A percentile compares a stretch with the other conserved stretches of the same genome.
These are phyloP conservation scores for Plasmodium gonderi DNA, from an alignment of 169 alveolate genomes.

Conservation along the genomic window DNA sequence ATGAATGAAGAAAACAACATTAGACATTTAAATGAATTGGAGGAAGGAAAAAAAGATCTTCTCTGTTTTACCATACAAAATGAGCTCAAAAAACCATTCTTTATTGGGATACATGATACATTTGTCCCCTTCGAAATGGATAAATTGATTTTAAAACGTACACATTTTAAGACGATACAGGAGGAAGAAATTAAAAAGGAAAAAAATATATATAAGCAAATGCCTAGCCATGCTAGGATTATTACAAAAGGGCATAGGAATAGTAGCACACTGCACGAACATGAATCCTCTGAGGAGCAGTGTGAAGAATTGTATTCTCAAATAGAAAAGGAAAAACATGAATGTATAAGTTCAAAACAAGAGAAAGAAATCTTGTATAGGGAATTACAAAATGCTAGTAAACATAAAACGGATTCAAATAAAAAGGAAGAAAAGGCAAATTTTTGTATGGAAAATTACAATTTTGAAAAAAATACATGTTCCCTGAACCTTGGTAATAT, in stretches of 20 bases:
- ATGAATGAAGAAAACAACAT: conserved; percentile 22
- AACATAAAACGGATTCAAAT: neutral
- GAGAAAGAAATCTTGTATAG: neutral
- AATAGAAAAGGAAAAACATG: neutral
- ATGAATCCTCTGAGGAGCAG: neutral
- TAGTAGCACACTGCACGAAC: neutral
- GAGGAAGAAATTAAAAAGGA: conserved; percentile 36
- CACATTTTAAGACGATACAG: neutral
- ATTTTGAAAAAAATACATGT: neutral
- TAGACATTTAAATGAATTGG: conserved; percentile 1
- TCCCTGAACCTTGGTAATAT: neutral
- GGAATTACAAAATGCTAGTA: neutral
- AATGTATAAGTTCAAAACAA: neutral
- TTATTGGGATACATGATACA: conserved; percentile 50
- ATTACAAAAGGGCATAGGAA: neutral
- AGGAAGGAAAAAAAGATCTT: neutral
- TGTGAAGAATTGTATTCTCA: neutral
- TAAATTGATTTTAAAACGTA: conserved; percentile 11
- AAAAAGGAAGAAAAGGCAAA: neutral
- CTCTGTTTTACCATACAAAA: neutral
- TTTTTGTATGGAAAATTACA: neutral
- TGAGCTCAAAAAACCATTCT: conserved; percentile 49
- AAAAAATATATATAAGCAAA: neutral
- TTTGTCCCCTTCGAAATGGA: conserved; percentile 69
- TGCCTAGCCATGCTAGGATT: conserved; percentile 21